Conservation (phyloP, 768 basidiomycete species). For the Cystobasidium onofrii region DNA sequence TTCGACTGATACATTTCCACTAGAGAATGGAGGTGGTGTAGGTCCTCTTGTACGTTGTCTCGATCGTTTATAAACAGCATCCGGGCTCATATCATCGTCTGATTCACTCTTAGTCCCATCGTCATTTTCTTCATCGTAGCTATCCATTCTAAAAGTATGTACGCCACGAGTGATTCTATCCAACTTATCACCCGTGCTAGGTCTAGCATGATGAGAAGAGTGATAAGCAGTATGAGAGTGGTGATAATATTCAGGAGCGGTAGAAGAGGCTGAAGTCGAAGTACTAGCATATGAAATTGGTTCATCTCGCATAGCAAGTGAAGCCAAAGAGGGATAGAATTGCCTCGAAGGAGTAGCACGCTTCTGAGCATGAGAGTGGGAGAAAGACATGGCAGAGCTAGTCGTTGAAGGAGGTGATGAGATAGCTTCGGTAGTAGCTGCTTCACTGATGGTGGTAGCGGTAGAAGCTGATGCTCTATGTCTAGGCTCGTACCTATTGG, state of each 20-base stretch:
- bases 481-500: no score
- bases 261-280: neutral
- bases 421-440: neutral
- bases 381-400: neutral
- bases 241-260: neutral
- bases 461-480: neutral
- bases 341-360: conserved; percentile 19
- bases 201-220: neutral
- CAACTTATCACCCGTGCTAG: conserved; percentile 19
- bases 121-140: conserved; percentile 2
- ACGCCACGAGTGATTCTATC: conserved; percentile 29
- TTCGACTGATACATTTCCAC: neutral
- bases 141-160: conserved; percentile 9
- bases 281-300: neutral
- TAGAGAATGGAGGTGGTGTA: neutral
- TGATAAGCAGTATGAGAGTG: neutral
- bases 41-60: conserved; percentile 20
- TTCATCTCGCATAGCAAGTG: conserved; percentile 7
- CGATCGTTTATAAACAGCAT: conserved; percentile 26
- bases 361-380: conserved; percentile 12
- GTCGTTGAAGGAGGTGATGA: neutral
- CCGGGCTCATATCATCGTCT: conserved; percentile 16
- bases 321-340: conserved; percentile 26
- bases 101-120: conserved; percentile 20
- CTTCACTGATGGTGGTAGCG: neutral